These are phyloP conservation scores for Ascoidea tarda DNA, from an alignment of 805 yeast species.

Conservation along the genomic window DNA sequence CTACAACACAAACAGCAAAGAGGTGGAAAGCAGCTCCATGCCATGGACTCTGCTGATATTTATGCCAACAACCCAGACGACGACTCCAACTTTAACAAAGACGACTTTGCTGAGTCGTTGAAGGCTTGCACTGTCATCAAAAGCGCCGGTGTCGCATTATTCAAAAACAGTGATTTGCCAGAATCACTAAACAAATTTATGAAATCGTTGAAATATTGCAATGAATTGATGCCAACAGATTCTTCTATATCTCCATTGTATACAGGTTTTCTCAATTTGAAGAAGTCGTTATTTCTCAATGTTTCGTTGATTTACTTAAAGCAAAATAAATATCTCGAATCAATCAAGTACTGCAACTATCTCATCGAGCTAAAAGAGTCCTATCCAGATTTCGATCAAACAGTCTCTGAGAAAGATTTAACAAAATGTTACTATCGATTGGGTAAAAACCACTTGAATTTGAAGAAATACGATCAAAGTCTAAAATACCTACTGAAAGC, in stretches of 20 bases:
- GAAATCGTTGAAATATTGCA: background rate
- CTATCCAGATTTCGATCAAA: constrained; percentile 9
- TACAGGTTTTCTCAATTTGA: background rate
- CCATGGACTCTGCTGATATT: background rate
- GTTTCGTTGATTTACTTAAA: background rate
- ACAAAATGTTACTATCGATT: background rate
- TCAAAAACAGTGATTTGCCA: background rate
- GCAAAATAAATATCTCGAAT: background rate
- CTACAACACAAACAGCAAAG: too few species aligned
- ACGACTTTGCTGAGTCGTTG: background rate
- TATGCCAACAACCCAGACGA: background rate
- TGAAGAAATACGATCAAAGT: background rate
- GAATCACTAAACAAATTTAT: background rate
- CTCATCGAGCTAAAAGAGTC: background rate
- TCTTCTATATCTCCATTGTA: background rate
- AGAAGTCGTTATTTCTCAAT: too few species aligned
- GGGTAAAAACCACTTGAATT: background rate
- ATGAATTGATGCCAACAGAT: background rate
- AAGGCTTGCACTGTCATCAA: background rate
- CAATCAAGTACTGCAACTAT: constrained; percentile 2
- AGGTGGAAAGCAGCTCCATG: background rate
- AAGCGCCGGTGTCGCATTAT: background rate
- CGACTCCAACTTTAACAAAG: background rate
- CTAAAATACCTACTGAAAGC: background rate
- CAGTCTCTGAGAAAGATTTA: background rate